Evolutionary conservation across 2,329 filamentous ascomycete genomes (phyloP).

Genomic region (Dothideomycetes sp.): DNA sequence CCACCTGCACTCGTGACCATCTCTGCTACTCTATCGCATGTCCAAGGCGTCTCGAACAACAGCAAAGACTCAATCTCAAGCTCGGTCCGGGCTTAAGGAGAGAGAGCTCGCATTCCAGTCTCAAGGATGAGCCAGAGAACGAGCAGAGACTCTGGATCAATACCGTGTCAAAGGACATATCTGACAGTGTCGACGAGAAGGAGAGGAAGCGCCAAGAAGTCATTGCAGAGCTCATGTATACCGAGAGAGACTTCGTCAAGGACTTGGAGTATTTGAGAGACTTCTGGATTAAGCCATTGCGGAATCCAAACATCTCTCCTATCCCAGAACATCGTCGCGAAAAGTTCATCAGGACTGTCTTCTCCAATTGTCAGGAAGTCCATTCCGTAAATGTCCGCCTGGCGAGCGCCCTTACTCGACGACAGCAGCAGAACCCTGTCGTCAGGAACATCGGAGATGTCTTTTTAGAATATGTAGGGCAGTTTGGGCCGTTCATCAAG

Average conservation of each 20-base stretch:
- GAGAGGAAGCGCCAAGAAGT: constrained; percentile 98
- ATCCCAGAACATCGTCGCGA: constrained; percentile 82
- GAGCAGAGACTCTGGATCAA: constrained; percentile 99
- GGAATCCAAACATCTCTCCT: constrained; percentile 65
- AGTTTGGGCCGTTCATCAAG: constrained; percentile 90
- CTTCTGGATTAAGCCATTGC: constrained; percentile 94
- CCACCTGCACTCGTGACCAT: constrained; percentile 89
- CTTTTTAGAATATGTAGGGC: constrained; percentile 81
- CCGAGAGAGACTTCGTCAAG: constrained; percentile 96
- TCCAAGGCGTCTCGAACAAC: constrained; percentile 84
- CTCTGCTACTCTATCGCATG: constrained; percentile 98
- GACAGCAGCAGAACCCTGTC: constrained; percentile 83
- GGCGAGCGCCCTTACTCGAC: constrained; percentile 74
- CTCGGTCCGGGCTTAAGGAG: constrained; percentile 76
- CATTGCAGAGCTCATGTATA: constrained; percentile 97
- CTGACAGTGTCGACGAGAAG: constrained; percentile 75
- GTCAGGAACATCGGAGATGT: constrained; percentile 88
- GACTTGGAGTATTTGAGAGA: constrained; percentile 94
- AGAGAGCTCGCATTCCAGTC: constrained; percentile 56
- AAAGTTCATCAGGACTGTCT: constrained; percentile 86
- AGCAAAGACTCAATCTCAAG: constrained; percentile 86
- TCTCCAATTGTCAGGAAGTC: constrained; percentile 92
- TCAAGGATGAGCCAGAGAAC: constrained; percentile 80
- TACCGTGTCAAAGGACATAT: constrained; percentile 88
- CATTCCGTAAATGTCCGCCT: constrained; percentile 83